These are phyloP conservation scores for Talaromyces proteolyticus DNA, from an alignment of 495 filamentous ascomycete genomes.

Conservation along the genomic window DNA sequence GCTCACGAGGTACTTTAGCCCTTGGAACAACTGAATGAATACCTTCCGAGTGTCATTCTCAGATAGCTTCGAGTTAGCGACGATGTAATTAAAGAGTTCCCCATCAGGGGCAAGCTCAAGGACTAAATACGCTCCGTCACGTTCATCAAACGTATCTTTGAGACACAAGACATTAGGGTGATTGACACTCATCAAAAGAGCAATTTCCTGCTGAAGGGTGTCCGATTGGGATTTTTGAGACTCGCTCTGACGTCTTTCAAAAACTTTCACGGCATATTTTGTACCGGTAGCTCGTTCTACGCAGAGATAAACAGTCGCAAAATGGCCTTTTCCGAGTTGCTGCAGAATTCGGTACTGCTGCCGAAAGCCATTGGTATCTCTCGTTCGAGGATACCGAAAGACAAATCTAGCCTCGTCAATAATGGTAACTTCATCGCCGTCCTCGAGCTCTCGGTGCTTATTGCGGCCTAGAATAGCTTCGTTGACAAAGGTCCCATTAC, in stretches of 20 bases:
- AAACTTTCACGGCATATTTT: constrained; percentile 89
- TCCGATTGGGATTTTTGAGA: constrained; percentile 80
- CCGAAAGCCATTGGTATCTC: constrained; percentile 68
- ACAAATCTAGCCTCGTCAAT: constrained; percentile 77
- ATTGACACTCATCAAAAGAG: constrained; percentile 89
- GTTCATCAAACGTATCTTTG: constrained; percentile 92
- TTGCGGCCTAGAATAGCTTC: constrained; percentile 88
- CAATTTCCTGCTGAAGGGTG: constrained; percentile 90
- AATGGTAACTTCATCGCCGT: constrained; percentile 85
- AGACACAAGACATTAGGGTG: constrained; percentile 94
- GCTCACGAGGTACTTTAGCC: constrained; percentile 86
- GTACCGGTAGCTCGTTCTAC: constrained; percentile 78
- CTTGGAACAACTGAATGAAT: constrained; percentile 88
- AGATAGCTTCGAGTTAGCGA: constrained; percentile 78
- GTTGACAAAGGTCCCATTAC: constrained; percentile 95
- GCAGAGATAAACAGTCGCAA: constrained; percentile 90
- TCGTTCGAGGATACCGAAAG: constrained; percentile 79
- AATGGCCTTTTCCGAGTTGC: constrained; percentile 93
- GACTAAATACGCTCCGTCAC: constrained; percentile 84
- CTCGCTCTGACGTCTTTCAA: constrained; percentile 71
- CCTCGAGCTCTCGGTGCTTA: constrained; percentile 77
- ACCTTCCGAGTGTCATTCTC: constrained; percentile 81
- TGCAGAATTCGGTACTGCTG: constrained; percentile 82
- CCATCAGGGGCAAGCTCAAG: constrained; percentile 88
- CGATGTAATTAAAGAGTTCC: constrained; percentile 92